phyloP scores from a whole-genome alignment of 2,329 filamentous ascomycete species.

The Cryoendolithus antarcticus region DNA sequence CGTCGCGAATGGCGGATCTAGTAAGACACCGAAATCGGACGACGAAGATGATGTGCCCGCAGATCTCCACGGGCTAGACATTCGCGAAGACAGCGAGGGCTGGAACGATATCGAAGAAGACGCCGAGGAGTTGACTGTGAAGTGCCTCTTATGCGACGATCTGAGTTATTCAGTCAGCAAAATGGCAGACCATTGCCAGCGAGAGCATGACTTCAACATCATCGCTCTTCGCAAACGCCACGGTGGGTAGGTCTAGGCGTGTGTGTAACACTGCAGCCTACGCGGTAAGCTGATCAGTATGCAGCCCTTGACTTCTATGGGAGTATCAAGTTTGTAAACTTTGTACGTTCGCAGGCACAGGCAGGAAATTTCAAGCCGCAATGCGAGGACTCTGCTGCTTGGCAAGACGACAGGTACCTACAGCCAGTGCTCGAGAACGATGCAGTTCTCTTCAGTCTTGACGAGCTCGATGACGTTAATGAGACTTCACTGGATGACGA shows the following conservation, averaged over 20 bases:
- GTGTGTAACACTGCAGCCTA: no score
- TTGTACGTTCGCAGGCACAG: conserved; percentile 30
- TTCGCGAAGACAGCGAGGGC: conserved; percentile 25
- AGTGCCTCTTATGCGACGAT: conserved; percentile 29
- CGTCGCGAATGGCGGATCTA: no score
- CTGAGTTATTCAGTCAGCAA: conserved; percentile 19
- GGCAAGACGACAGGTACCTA: conserved; percentile 70
- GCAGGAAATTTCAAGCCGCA: conserved; percentile 34
- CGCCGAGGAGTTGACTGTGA: conserved; percentile 24
- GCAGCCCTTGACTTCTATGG: conserved; percentile 33
- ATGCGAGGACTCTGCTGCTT: conserved; percentile 47
- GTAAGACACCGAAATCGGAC: background rate
- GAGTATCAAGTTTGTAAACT: conserved; percentile 38
- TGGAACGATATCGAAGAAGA: conserved; percentile 35
- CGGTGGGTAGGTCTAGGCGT: conserved; percentile 19
- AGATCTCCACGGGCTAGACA: conserved; percentile 12
- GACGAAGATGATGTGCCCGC: conserved; percentile 10
- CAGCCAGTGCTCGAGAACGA: conserved; percentile 82
- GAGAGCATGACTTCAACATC: conserved; percentile 30
- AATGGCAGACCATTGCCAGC: conserved; percentile 27
- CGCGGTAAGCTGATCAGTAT: background rate
- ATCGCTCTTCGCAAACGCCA: conserved; percentile 21
- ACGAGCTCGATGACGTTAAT: conserved; percentile 49
- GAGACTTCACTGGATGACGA: background rate
- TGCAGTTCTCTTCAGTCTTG: conserved; percentile 73